Evolutionary conservation across 2,329 filamentous ascomycete genomes (phyloP), one percentile per base, ranked within the genome.

Genomic region (Colletotrichum zoysiae): DNA sequence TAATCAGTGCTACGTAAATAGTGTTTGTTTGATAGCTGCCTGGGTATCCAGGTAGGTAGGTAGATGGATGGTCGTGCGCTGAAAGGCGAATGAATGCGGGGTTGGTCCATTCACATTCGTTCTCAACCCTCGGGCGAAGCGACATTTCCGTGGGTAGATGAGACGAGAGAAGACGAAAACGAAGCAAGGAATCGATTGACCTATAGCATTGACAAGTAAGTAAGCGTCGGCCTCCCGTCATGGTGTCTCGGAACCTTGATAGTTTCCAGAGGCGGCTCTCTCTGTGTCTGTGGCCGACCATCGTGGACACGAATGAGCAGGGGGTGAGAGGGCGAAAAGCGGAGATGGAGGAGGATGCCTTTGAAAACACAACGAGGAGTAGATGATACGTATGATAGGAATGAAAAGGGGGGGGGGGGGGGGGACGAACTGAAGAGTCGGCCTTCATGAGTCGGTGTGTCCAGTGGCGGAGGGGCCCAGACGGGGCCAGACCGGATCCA

Each of bases 161-260:
- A 69, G 12, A 51, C 77, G 1, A 63, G 65, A 0, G 66, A 74
- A 55, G 68, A 75, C 1, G 76, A 78, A 1, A 73, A 63, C 1
- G 76, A 77, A 33, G 70, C 73, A 9, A 66, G 75, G 11, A 20
- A 73, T 2, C 76, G 75, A 75, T 76, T n/a, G n/a, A n/a, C n/a
- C 20, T 76, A 74, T 23, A 69, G 74, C 0, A 63, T 77, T 14
- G 77, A 77, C 9, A 77, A 76, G 76, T 76, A 77, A 76, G 76
- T 76, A 65, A 65, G 71, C 44, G 44, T 3, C n/a, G n/a, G n/a
- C n/a, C 12, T 1, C 6, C 0, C 11, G 3, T 50, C 30, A 23
- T 14, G 38, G 20, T 57, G 16, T 16, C 14, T 18, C 3, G 30
- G 5, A 18, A 46, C 11, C 23, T 18, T 18, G 1, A 1, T 1